Evolutionary conservation across 192 early-diverging fungal species (phyloP).

Genomic region (Coemansia sp.): DNA sequence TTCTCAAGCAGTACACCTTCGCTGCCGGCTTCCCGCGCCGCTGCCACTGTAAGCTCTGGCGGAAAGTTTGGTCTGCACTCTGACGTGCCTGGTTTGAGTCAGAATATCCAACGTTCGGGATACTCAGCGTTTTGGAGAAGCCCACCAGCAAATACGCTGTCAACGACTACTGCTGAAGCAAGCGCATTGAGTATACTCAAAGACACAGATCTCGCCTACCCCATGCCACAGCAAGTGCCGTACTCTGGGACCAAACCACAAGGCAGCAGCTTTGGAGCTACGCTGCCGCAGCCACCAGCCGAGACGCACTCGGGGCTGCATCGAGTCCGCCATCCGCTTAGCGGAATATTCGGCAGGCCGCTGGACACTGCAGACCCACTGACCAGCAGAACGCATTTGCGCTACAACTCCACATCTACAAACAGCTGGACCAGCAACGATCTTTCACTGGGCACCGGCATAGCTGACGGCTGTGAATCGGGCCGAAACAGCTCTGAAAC

Average conservation of each 20-base stretch:
- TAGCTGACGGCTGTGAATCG: constrained; percentile 10
- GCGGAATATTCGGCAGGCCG: constrained; percentile 2
- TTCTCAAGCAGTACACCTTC: no score
- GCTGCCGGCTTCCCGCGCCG: no score
- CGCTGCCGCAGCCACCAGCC: constrained; percentile 1
- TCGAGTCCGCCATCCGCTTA: constrained; percentile 1
- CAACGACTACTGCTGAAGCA: constrained; percentile 44
- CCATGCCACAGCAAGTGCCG: constrained; percentile 25
- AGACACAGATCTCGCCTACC: constrained; percentile 50
- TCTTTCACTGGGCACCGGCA: not conserved
- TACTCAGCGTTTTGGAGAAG: constrained; percentile 1
- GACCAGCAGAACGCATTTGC: not conserved
- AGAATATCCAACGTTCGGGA: no score
- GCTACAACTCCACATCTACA: not conserved
- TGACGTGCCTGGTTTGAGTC: no score
- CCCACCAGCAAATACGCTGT: constrained; percentile 10
- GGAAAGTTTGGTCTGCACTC: no score
- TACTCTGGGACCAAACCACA: not conserved
- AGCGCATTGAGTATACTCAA: constrained; percentile 53
- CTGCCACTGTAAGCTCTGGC: no score
- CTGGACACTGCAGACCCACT: not conserved
- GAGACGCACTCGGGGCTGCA: constrained; percentile 2
- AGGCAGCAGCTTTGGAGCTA: not conserved
- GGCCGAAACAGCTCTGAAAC: constrained; percentile 21
- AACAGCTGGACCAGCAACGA: no score